Base-by-base conservation (phyloP, 1,139 yeast species). In the Lodderomyces beijingensis region DNA sequence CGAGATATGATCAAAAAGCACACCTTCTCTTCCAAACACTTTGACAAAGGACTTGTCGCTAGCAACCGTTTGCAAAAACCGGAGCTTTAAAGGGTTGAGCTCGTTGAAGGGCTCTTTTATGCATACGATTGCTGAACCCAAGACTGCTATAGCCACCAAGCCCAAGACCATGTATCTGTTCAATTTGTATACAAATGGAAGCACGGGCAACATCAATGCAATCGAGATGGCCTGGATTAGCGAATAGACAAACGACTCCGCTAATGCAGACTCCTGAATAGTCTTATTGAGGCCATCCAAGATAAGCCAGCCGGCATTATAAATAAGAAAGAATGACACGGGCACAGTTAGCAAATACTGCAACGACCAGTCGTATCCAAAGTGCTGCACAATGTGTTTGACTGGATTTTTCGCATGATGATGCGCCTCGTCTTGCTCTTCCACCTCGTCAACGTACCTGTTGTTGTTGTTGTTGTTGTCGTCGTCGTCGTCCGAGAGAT, bases 311-410 rank as follows among this genome's bases (percentile, higher is more conserved):
- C 80, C 75, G 28, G 70, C 63, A 31, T 70, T 60, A 43, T 70
- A 75, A 13, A 77, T 48, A 18, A 80, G 42, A 28, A 73, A 67
- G 1, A 77, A 61, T 0, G 79, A 64, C n/a, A 83, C 32, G 4
- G 95, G 95, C 5, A 80, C 85, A 21, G 80, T 55, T 3, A 80
- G 42, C 20, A 83, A 45, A 46, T 75, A 85, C 54, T 87, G 95
- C 16, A 85, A 45, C 6, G 80, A 69, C 95, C 96, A 87, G 47
- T 84, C 94, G 51, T 82, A 86, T 29, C 80, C 68, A 39, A 68
- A 66, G 5, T 74, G 67, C 34, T 70, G 69, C 10, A 34, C 33
- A 13, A 35, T 16, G 22, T 53, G 48, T 13, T 30, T 26, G 20
- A 27, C 30, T 17, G 7, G 17, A 12, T 65, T 46, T 2, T 46